A percentile compares a stretch with the other conserved stretches of the same genome.
These are phyloP conservation scores for Gryganskiella cystojenkinii DNA, from an alignment of 192 early-diverging fungal genomes.

Conservation along the genomic window DNA sequence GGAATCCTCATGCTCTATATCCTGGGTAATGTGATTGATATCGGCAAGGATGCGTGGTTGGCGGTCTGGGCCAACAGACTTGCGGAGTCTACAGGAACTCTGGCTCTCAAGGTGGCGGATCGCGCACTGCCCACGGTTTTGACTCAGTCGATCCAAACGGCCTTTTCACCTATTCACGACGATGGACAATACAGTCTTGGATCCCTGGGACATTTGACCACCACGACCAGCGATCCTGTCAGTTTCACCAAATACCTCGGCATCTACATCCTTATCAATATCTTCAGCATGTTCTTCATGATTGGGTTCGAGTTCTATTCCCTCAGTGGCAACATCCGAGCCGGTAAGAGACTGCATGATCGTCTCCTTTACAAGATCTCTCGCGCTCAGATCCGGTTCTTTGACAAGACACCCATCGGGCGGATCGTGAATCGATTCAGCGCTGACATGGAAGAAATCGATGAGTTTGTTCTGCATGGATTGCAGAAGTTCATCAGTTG, in stretches of 20 bases:
- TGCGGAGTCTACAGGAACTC: background rate
- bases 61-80: constrained; percentile 64
- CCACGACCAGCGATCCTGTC: no score
- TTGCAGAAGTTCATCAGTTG: constrained; percentile 58
- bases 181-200: no score
- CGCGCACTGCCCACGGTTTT: no score
- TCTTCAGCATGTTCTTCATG: no score
- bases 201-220: no score
- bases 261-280: no score
- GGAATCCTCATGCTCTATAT: constrained; percentile 49
- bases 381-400: constrained; percentile 81
- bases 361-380: constrained; percentile 60
- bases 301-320: constrained; percentile 7
- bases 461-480: constrained; percentile 61
- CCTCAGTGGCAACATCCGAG: constrained; percentile 53
- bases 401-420: constrained; percentile 83
- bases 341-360: constrained; percentile 30
- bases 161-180: no score
- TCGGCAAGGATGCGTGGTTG: constrained; percentile 63
- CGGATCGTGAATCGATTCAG: constrained; percentile 87
- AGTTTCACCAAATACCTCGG: no score
- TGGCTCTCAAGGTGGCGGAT: background rate
- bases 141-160: no score
- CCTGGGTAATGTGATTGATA: constrained; percentile 45
- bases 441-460: constrained; percentile 81